phyloP scores from a whole-genome alignment of 139 green algal genomes.

The Chlamydomonas sphaeroides region DNA sequence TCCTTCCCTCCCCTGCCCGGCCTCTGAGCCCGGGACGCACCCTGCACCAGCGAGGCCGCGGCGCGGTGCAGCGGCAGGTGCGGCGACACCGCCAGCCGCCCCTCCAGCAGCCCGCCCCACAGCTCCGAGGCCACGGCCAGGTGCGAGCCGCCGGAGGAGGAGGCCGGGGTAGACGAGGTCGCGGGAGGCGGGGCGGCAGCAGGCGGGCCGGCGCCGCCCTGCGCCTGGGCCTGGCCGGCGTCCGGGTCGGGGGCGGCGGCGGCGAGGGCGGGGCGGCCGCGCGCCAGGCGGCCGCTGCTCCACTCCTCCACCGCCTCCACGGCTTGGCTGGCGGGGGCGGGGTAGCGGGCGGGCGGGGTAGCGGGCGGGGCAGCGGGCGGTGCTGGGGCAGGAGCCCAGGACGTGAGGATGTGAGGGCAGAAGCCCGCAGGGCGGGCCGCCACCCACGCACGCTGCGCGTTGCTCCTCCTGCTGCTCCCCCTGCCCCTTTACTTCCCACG shows the following conservation, averaged over 20 bases:
- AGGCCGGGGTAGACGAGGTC: too few species aligned
- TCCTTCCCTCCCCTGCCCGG: too few species aligned
- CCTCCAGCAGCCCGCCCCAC: constrained; percentile 14
- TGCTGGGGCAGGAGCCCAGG: too few species aligned
- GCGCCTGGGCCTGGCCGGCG: neutral
- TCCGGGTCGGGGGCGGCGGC: neutral
- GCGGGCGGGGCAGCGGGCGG: too few species aligned
- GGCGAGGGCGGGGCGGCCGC: neutral
- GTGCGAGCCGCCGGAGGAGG: too few species aligned
- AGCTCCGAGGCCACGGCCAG: neutral
- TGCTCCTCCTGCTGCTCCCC: too few species aligned
- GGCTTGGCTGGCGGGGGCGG: neutral
- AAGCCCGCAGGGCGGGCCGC: too few species aligned
- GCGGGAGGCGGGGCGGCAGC: too few species aligned
- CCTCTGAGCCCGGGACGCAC: too few species aligned
- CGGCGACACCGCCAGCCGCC: constrained; percentile 22
- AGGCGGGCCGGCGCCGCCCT: neutral
- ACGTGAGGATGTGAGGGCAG: too few species aligned
- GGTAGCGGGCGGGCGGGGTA: neutral
- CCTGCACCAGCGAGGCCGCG: neutral
- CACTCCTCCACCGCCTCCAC: constrained; percentile 22
- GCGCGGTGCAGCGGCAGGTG: constrained; percentile 46
- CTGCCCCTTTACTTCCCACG: too few species aligned
- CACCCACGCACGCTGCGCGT: too few species aligned
- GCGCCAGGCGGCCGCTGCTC: neutral